These are phyloP conservation scores for Dimocarpus longan DNA, from an alignment of 345 rosid genomes.

Conservation along the genomic window DNA sequence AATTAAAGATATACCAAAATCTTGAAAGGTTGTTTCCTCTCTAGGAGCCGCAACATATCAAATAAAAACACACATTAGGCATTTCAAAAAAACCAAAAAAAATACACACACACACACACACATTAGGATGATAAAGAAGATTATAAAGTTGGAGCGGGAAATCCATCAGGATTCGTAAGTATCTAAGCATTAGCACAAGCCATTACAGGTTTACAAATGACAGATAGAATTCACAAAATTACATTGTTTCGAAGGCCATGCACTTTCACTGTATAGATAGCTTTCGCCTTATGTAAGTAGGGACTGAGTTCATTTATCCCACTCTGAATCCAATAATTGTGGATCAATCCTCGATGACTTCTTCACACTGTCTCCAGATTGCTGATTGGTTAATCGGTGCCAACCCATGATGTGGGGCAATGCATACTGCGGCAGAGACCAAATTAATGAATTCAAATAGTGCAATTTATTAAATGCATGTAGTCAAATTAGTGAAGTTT, in stretches of 20 bases:
- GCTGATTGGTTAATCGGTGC: slow-evolving; percentile 55
- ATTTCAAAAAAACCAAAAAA: too few relatives aligned
- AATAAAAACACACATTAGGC: too few relatives aligned
- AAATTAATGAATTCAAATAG: background rate
- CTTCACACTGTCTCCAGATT: slow-evolving; percentile 8
- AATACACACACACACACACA: too few relatives aligned
- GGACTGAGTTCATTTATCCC: slow-evolving; percentile 61
- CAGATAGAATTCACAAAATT: background rate
- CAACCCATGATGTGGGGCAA: slow-evolving; percentile 95
- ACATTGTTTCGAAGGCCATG: background rate
- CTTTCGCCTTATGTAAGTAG: background rate
- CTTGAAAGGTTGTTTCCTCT: too few relatives aligned
- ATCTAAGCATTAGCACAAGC: background rate
- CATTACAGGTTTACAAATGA: background rate
- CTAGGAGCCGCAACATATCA: too few relatives aligned
- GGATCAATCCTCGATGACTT: slow-evolving; percentile 45
- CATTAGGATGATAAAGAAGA: too few relatives aligned
- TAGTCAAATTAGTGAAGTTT: too few relatives aligned
- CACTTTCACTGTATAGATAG: background rate
- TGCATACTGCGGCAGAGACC: slow-evolving; percentile 62
- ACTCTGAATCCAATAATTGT: slow-evolving; percentile 50
- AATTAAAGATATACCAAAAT: too few relatives aligned
- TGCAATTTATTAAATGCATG: background rate
- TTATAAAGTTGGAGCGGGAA: background rate
- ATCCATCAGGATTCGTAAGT: background rate